Base-by-base conservation (phyloP, 1,284 basidiomycete genomes). In the Phellopilus nigrolimitatus region DNA sequence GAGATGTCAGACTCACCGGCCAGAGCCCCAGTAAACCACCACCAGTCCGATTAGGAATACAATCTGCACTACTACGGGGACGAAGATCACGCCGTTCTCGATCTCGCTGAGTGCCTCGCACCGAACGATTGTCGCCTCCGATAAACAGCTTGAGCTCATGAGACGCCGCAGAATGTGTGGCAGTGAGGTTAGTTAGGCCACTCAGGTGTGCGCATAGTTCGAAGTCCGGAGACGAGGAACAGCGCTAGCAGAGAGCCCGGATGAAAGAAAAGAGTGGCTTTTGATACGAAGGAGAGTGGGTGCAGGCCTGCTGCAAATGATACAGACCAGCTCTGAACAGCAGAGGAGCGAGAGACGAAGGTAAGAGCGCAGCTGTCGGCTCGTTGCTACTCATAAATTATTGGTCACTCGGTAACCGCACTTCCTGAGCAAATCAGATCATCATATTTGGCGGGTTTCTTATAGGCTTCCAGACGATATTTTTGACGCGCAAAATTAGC, bases 61-160 rank as follows among this genome's bases (percentile, higher is more conserved):
- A 53, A 79, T 62, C 66, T 88, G 84, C 47, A 88, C 61, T 24
- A 67, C 77, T 13, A 80, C 72, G 17, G 84, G 84, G 54, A 88
- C 72, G 55, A 87, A 65, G 47, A 88, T 67, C 38, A 75, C 59
- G 28, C 68, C 66, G 53, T 70, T 72, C 65, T 88, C 67, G 30
- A 71, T 57, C 46, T 58, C 62, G 49, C 73, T 71, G 56, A 84
- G 72, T 38, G 74, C 71, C 56, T 76, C 66, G 63, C 87, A 90
- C 56, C 87, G 86, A 57, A 90, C 74, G 57, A 79, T 84, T 36
- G 82, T 68, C 53, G 82, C 76, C 38, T 78, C 69, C 33, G 88
- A 89, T 55, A 89, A 70, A 67, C 87, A 90, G 60, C 80, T 66
- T 53, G 76, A 63, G 62, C 64, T 67, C 70, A 72, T 70, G 61